phyloP scores from a whole-genome alignment of 2,329 filamentous ascomycete species.

The Talaromyces pinophilus region DNA sequence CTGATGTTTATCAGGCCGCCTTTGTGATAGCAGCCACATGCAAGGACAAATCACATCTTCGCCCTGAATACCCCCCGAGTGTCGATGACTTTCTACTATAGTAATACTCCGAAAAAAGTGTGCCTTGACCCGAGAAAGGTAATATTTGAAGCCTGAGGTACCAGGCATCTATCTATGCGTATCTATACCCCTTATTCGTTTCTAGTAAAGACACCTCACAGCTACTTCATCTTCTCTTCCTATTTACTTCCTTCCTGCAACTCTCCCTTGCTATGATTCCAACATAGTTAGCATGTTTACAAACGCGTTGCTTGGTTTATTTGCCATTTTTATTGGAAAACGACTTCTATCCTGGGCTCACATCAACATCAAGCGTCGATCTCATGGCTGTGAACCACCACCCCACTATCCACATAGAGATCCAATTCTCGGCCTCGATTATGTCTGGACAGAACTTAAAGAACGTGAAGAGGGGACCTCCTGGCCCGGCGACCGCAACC shows the following conservation, averaged over 20 bases:
- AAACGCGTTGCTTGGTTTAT: neutral
- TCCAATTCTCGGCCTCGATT: slow-evolving; percentile 15
- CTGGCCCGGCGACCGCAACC: neutral
- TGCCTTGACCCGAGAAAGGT: no score
- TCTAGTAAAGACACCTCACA: neutral
- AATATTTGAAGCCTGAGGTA: no score
- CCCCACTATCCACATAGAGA: slow-evolving; percentile 16
- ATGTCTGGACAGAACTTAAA: slow-evolving; percentile 11
- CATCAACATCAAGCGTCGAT: neutral
- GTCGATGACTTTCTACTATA: no score
- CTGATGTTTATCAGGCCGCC: no score
- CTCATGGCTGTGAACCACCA: slow-evolving; percentile 10
- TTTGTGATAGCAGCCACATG: no score
- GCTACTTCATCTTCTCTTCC: no score
- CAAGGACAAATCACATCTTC: no score
- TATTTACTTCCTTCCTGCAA: neutral
- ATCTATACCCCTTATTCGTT: neutral
- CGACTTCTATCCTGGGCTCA: neutral
- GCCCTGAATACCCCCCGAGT: no score
- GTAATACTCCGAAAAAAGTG: no score
- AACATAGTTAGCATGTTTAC: neutral
- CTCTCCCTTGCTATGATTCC: neutral
- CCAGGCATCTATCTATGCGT: no score
- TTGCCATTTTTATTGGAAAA: neutral
- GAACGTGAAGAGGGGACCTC: slow-evolving; percentile 4